Conservation (phyloP, 345 rosid genomes). For the Eucalyptus tenuipes region DNA sequence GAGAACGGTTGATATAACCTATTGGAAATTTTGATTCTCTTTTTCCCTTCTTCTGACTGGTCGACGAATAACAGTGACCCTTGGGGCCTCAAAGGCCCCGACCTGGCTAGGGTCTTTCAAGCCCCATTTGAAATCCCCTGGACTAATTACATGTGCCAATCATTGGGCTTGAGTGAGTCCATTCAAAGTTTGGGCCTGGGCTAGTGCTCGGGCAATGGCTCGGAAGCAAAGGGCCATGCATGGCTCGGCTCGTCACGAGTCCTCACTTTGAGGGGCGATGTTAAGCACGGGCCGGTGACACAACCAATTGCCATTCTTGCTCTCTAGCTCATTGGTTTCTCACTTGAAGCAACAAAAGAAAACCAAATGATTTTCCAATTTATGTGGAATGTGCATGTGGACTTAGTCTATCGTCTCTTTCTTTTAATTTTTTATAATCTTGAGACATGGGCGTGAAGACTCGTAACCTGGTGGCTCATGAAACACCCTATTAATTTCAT, state of each 20-base stretch:
- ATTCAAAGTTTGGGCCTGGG: not conserved
- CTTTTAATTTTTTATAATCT: too few species aligned
- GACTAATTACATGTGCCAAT: not conserved
- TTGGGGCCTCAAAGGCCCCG: too few species aligned
- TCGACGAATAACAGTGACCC: too few species aligned
- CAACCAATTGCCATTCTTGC: not conserved
- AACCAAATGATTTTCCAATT: not conserved
- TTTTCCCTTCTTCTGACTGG: too few species aligned
- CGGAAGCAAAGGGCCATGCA: not conserved
- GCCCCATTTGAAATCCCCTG: not conserved
- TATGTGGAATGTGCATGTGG: not conserved
- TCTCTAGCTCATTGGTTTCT: not conserved
- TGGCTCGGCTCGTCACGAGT: not conserved
- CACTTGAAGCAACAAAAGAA: not conserved
- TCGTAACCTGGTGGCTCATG: accelerated
- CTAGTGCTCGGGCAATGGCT: not conserved
- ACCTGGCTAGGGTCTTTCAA: too few species aligned
- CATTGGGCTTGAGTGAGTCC: not conserved
- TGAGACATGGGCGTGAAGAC: not conserved
- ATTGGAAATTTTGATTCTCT: too few species aligned
- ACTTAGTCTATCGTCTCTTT: not conserved
- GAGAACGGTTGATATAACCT: too few species aligned
- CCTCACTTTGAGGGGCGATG: too few species aligned
- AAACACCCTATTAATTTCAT: not conserved
- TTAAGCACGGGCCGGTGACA: not conserved